phyloP scores from a whole-genome alignment of 768 basidiomycete species.

The Lactarius sp. region DNA sequence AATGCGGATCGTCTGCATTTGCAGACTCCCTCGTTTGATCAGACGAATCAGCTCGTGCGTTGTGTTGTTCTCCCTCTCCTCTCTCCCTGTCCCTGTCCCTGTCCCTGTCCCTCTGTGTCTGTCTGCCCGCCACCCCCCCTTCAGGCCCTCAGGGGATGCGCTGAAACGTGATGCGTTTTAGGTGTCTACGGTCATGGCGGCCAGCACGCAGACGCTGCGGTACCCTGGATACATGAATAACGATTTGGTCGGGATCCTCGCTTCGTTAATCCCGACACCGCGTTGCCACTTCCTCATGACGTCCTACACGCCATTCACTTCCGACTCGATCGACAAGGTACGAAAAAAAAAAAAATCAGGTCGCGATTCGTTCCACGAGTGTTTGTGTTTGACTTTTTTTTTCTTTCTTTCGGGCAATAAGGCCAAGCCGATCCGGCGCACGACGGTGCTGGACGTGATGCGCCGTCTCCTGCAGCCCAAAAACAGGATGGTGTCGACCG shows the following conservation, averaged over 20 bases:
- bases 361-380: not conserved
- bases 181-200: conserved; percentile 97
- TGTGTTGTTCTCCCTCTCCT: not conserved
- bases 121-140: not conserved
- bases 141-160: not conserved
- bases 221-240: conserved; percentile 99
- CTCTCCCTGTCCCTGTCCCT: not conserved
- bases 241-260: conserved; percentile 94
- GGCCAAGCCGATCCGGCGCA: conserved; percentile 94
- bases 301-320: conserved; percentile 96
- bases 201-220: conserved; percentile 92
- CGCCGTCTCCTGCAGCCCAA: conserved; percentile 94
- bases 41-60: conserved; percentile 81
- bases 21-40: conserved; percentile 83
- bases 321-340: conserved; percentile 94
- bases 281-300: conserved; percentile 99
- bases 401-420: conserved; percentile 29
- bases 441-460: conserved; percentile 98
- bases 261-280: conserved; percentile 94
- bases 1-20: conserved; percentile 88
- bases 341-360: not conserved
- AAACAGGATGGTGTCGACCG: conserved; percentile 96
- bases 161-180: conserved; percentile 31
- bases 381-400: conserved; percentile 6
- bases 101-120: too few relatives aligned